Evolutionary conservation across 2,329 filamentous ascomycete genomes (phyloP).

Genomic region (Sporothrix phasma): DNA sequence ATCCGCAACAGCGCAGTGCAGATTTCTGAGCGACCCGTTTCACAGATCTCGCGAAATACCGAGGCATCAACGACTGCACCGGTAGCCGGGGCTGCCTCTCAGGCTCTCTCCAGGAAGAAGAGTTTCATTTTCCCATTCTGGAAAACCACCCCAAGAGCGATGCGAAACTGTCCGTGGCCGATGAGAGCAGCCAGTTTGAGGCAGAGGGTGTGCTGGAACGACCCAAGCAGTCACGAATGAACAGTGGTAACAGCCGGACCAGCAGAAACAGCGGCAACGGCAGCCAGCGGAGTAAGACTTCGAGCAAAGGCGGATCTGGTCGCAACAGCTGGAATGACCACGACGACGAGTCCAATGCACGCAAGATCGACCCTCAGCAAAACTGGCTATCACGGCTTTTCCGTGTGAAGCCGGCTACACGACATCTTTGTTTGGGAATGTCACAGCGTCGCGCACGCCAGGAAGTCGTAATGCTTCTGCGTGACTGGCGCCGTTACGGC

Average conservation of each 20-base stretch:
- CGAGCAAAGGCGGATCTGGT: background rate
- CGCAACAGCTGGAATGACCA: slow-evolving; percentile 18
- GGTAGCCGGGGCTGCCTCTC: background rate
- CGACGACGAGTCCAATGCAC: slow-evolving; percentile 32
- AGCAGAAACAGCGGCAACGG: slow-evolving; percentile 8
- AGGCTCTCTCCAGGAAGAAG: slow-evolving; percentile 33
- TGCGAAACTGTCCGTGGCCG: slow-evolving; percentile 35
- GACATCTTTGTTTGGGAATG: slow-evolving; percentile 64
- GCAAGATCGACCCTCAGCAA: slow-evolving; percentile 57
- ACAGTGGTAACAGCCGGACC: slow-evolving; percentile 1
- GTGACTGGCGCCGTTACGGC: slow-evolving; percentile 74
- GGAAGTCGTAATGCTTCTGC: slow-evolving; percentile 64
- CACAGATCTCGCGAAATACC: slow-evolving; percentile 1
- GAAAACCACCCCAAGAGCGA: slow-evolving; percentile 37
- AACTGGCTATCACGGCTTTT: slow-evolving; percentile 88
- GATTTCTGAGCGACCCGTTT: background rate
- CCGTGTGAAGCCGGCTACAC: slow-evolving; percentile 73
- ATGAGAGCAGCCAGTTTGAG: slow-evolving; percentile 22
- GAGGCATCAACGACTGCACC: background rate
- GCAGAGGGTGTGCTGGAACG: slow-evolving; percentile 14
- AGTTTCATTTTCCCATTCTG: slow-evolving; percentile 47
- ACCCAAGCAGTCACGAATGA: slow-evolving; percentile 18
- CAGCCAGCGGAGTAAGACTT: slow-evolving; percentile 11
- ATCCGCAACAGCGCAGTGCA: slow-evolving; percentile 14
- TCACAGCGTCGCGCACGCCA: slow-evolving; percentile 64